Evolutionary conservation across 768 basidiomycete genomes (phyloP).

Genomic region (Boletus subparvulus): DNA sequence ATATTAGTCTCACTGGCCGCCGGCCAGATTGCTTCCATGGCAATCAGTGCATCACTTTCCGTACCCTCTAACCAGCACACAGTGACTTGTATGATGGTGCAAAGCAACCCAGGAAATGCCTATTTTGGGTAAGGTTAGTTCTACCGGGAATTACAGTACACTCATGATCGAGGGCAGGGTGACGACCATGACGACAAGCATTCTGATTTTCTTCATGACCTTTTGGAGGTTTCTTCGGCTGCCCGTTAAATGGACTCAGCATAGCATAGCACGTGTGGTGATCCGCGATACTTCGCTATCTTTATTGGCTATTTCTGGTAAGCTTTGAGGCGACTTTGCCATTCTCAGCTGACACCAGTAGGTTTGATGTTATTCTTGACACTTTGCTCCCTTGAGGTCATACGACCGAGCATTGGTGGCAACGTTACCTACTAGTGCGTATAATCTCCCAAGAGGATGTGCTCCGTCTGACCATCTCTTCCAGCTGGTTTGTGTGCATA

Average conservation of each 20-base stretch:
- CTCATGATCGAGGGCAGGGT: conserved; percentile 1
- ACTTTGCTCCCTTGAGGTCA: conserved; percentile 8
- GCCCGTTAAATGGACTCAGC: conserved; percentile 7
- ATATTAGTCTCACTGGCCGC: conserved; percentile 4
- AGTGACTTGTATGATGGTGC: conserved; percentile 14
- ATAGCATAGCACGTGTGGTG: conserved; percentile 2
- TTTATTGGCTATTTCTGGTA: conserved; percentile 7
- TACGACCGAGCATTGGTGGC: conserved; percentile 4
- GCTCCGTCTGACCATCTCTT: not conserved
- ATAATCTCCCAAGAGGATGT: not conserved
- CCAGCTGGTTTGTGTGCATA: conserved; percentile 18
- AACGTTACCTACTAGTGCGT: conserved; percentile 23
- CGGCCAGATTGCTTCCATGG: conserved; percentile 20
- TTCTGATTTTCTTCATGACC: conserved; percentile 16
- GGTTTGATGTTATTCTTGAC: conserved; percentile 18
- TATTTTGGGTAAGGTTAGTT: conserved; percentile 20
- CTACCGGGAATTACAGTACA: not conserved
- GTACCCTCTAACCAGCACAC: conserved; percentile 7
- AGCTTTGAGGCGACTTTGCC: not conserved
- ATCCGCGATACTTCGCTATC: conserved; percentile 16
- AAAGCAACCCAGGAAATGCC: conserved; percentile 6
- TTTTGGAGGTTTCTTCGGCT: conserved; percentile 12
- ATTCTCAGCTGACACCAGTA: not conserved
- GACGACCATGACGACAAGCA: conserved; percentile 16
- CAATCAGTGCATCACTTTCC: conserved; percentile 8